Conservation (phyloP, 768 basidiomycete genomes). For the Chalciporus chontae region DNA sequence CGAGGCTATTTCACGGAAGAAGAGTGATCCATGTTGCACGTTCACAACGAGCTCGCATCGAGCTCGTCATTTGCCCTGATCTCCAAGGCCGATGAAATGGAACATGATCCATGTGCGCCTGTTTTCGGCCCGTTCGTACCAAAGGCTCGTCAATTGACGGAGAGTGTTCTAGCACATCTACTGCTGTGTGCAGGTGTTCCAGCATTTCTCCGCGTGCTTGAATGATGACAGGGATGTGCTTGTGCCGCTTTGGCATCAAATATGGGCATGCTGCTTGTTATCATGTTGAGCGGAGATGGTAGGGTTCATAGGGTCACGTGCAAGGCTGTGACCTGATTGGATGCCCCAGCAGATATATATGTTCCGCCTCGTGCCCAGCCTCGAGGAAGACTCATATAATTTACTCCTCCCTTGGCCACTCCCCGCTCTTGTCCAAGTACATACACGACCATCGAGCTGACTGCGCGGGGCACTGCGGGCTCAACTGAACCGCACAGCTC, state of each 20-base stretch:
- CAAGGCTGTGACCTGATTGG: conserved; percentile 18
- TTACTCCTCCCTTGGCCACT: conserved; percentile 1
- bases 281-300: neutral
- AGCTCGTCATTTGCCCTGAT: too few relatives aligned
- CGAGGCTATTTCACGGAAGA: neutral
- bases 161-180: neutral
- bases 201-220: neutral
- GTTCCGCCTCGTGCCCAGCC: conserved; percentile 25
- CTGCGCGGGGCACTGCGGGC: conserved; percentile 28
- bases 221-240: neutral
- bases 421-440: conserved; percentile 12
- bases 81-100: too few relatives aligned
- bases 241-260: neutral
- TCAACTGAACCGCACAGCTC: conserved; percentile 11
- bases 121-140: neutral
- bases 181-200: neutral
- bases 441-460: conserved; percentile 18
- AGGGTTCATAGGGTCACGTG: conserved; percentile 20
- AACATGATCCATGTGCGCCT: neutral
- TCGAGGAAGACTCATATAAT: conserved; percentile 23
- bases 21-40: neutral
- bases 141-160: too few relatives aligned
- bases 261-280: neutral
- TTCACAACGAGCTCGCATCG: too few relatives aligned
- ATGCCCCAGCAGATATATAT: conserved; percentile 3